phyloP scores from a whole-genome alignment of 805 yeast genomes.

The Wickerhamomyces chaumierensis region DNA sequence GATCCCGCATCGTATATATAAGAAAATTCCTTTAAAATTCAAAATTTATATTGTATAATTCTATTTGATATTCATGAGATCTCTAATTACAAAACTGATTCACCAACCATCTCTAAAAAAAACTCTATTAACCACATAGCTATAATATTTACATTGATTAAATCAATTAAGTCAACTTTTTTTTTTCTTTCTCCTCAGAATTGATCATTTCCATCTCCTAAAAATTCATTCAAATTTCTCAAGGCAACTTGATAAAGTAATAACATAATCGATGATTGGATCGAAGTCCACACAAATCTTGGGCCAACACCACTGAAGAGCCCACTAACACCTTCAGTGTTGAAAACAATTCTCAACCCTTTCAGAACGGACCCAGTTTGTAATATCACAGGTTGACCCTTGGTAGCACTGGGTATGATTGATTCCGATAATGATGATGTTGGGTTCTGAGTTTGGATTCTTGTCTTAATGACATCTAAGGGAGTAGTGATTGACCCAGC shows the following conservation, averaged over 20 bases:
- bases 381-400: conserved; percentile 13
- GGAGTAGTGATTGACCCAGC: conserved; percentile 90
- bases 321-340: conserved; percentile 66
- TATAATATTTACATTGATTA: too few species aligned
- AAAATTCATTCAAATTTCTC: conserved; percentile 25
- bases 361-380: conserved; percentile 34
- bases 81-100: too few species aligned
- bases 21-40: too few species aligned
- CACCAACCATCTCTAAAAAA: too few species aligned
- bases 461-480: conserved; percentile 80
- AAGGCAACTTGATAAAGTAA: conserved; percentile 74
- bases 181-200: background rate
- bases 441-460: conserved; percentile 81
- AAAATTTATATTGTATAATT: too few species aligned
- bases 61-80: too few species aligned
- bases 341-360: conserved; percentile 47
- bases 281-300: conserved; percentile 89
- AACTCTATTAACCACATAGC: too few species aligned
- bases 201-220: background rate
- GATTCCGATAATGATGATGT: conserved; percentile 5
- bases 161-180: too few species aligned
- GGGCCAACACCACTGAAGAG: conserved; percentile 95
- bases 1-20: too few species aligned
- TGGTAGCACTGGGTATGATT: conserved; percentile 1
- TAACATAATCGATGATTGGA: conserved; percentile 91